Evolutionary conservation across 2,329 filamentous ascomycete genomes (phyloP), one percentile per base, ranked within the genome.

Genomic region (Atkinsonella texensis): DNA sequence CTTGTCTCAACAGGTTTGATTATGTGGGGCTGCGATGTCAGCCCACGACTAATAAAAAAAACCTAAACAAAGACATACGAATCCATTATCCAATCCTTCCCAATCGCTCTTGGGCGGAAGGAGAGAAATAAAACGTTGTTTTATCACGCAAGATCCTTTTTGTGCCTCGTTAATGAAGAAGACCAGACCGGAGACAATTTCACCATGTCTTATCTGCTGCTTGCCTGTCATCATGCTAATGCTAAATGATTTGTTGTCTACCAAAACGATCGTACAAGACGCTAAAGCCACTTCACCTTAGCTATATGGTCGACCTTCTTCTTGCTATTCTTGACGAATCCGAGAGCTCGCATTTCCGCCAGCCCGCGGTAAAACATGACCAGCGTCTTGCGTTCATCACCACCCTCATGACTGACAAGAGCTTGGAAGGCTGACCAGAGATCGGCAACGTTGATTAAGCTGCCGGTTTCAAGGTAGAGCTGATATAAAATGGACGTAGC

Each of bases 281-380:
- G 18, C 40, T 55, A 80, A 55, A 93, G 71, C 59, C 91, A 93
- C 65, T 86, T 89, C 81, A 89, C 75, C 72, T 96, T 97, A 40
- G 88, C 84, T 58, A 97, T 73, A 68, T 97, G 91, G 65, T 97
- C 93, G 23, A 83, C 81, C 74, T 95, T 95, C 74, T 90, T 95
- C 69, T 85, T 87, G 62, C 85, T 97, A 55, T 79, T 77, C 71
- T 93, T 96, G 55, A 97, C 77, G 68, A 96, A 85, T 8, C 93
- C 93, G 61, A 98, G 74, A 50, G 84, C 80, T 65, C 84, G 85
- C 64, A 98, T 68, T 67, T 98, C 93, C 0, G 91, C 88, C 55
- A 97, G 67, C 5, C 80, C 87, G 54, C 83, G 79, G 67, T 96
- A 96, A 68, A 97, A 98, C 53, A 87, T 70, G 42, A 89, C 81